These are phyloP conservation scores for Allium fistulosum DNA, from an alignment of 106 monocot species.

Conservation along the genomic window DNA sequence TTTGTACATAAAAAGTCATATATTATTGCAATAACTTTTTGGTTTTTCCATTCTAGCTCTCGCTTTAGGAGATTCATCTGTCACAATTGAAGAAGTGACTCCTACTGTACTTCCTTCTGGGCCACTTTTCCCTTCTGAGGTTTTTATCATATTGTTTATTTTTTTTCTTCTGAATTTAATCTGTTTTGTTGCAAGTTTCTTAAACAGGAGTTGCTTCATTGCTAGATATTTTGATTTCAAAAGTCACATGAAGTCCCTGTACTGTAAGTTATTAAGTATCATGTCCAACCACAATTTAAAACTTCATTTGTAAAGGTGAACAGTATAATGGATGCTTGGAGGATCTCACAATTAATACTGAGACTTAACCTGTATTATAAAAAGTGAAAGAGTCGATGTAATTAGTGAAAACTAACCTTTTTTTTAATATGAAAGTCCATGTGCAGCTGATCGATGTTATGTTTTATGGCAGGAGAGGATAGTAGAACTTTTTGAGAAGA, in stretches of 20 bases:
- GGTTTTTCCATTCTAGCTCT: constrained; percentile 28
- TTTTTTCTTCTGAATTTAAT: not conserved
- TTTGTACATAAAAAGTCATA: not conserved
- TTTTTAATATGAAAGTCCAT: not conserved
- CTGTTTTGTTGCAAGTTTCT: no score
- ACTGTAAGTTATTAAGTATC: no score
- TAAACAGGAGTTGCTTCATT: no score
- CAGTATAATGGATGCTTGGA: no score
- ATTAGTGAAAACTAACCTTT: no score
- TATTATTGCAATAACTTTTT: not conserved
- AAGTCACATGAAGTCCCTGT: no score
- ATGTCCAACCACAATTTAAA: no score
- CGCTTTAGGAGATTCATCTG: constrained; percentile 72
- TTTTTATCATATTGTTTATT: constrained; percentile 11
- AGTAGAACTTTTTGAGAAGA: constrained; percentile 79
- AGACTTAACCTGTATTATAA: no score
- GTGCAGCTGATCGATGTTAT: not conserved
- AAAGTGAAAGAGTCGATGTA: no score
- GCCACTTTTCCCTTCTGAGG: constrained; percentile 85
- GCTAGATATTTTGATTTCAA: no score
- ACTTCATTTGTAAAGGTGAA: no score
- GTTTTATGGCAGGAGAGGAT: constrained; percentile 47
- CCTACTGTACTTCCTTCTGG: constrained; percentile 55
- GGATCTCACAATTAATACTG: no score
- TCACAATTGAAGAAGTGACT: constrained; percentile 69